Conservation (phyloP, 208 protist species). For the Trypanosoma vivax region DNA sequence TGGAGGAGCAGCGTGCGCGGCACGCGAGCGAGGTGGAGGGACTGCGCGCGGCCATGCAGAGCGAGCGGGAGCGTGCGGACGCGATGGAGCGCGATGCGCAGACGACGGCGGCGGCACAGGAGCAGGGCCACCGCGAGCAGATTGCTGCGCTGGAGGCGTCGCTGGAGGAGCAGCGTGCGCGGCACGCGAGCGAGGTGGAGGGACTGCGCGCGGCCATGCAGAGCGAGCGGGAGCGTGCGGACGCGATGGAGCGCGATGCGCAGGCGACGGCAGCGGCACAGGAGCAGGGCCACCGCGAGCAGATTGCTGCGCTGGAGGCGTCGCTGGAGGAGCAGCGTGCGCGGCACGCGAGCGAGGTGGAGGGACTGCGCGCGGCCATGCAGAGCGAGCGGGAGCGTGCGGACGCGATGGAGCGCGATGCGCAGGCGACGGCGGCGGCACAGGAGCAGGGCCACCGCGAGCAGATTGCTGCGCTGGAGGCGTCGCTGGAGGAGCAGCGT, state of each 20-base stretch:
- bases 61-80: too few relatives aligned
- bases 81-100: too few relatives aligned
- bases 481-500: too few relatives aligned
- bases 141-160: too few relatives aligned
- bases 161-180: too few relatives aligned
- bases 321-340: constrained; percentile 14
- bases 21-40: too few relatives aligned
- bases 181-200: constrained; percentile 5
- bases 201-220: background rate
- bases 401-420: constrained; percentile 2
- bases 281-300: constrained; percentile 19
- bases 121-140: too few relatives aligned
- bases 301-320: constrained; percentile 3
- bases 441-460: background rate
- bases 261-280: background rate
- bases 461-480: background rate
- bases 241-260: constrained; percentile 4
- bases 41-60: too few relatives aligned
- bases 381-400: constrained; percentile 4
- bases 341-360: constrained; percentile 6
- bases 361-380: constrained; percentile 1
- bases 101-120: too few relatives aligned
- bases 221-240: constrained; percentile 5
- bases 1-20: too few relatives aligned
- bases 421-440: background rate